phyloP scores from a whole-genome alignment of 2,329 filamentous ascomycete genomes.

The Fusarium dimerum region DNA sequence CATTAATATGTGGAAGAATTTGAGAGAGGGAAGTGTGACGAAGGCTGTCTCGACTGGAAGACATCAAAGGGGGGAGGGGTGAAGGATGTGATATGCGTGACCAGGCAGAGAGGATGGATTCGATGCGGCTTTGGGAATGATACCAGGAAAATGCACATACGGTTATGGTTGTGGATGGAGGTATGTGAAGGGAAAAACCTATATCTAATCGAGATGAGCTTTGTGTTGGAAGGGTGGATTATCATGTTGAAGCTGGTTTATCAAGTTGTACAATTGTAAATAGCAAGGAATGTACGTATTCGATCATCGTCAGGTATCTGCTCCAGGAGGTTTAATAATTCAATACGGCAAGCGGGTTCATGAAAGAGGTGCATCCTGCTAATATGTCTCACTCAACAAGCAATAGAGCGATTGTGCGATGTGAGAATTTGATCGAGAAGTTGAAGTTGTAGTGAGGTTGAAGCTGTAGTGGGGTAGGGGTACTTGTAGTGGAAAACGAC shows the following conservation, averaged over 20 bases:
- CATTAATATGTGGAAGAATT: not conserved
- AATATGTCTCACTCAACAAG: too few species aligned
- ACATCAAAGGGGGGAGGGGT: not conserved
- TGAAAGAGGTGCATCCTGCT: too few species aligned
- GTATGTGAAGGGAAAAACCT: not conserved
- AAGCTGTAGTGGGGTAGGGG: not conserved
- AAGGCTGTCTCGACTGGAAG: not conserved
- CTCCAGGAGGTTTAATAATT: too few species aligned
- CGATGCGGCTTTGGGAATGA: too few species aligned
- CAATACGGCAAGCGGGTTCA: too few species aligned
- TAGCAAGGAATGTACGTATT: too few species aligned
- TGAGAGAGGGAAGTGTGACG: not conserved
- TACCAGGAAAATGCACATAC: too few species aligned
- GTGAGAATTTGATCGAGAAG: too few species aligned
- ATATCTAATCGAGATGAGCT: not conserved
- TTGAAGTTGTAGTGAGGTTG: not conserved
- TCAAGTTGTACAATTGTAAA: too few species aligned
- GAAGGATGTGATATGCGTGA: not conserved
- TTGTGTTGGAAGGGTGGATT: not conserved
- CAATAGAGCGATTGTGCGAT: too few species aligned
- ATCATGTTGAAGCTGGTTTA: too few species aligned
- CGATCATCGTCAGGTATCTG: too few species aligned
- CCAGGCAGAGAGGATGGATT: not conserved
- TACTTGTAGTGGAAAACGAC: constrained; percentile 10
- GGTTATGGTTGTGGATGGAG: not conserved